phyloP scores from a whole-genome alignment of 495 filamentous ascomycete species.

The Talaromyces stipitatus region DNA sequence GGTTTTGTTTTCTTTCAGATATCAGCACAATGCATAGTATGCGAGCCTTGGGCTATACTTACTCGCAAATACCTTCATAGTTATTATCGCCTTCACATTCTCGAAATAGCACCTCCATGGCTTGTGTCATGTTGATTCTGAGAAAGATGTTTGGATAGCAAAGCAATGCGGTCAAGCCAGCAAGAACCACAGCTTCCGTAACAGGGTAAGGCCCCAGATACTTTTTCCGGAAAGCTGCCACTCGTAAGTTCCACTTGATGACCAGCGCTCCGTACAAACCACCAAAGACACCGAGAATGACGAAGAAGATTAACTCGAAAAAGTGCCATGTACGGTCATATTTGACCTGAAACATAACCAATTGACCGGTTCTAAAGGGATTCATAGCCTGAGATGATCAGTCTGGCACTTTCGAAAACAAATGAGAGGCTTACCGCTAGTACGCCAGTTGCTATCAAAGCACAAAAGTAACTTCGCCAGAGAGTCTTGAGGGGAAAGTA shows the following conservation, averaged over 20 bases:
- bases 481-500: constrained; percentile 97
- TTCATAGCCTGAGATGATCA: constrained; percentile 64
- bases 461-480: constrained; percentile 98
- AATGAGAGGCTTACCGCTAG: constrained; percentile 51
- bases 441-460: constrained; percentile 89
- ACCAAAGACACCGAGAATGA: constrained; percentile 86
- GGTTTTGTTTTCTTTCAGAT: constrained; percentile 43
- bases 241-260: constrained; percentile 95
- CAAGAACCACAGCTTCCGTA: constrained; percentile 79
- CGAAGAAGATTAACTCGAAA: constrained; percentile 90
- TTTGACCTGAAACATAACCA: constrained; percentile 98
- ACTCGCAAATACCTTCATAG: constrained; percentile 84
- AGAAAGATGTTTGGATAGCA: constrained; percentile 97
- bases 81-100: constrained; percentile 93
- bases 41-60: constrained; percentile 13
- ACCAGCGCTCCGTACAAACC: constrained; percentile 95
- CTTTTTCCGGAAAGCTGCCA: constrained; percentile 89
- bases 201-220: constrained; percentile 81
- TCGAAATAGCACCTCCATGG: constrained; percentile 94
- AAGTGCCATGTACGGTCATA: constrained; percentile 98
- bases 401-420: not conserved
- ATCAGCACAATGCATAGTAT: constrained; percentile 11
- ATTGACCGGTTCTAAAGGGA: constrained; percentile 92
- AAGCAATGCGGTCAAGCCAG: constrained; percentile 74
- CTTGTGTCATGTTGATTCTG: constrained; percentile 97